Evolutionary conservation across 208 protist species (phyloP).

Genomic region (Zelonia costaricensis): DNA sequence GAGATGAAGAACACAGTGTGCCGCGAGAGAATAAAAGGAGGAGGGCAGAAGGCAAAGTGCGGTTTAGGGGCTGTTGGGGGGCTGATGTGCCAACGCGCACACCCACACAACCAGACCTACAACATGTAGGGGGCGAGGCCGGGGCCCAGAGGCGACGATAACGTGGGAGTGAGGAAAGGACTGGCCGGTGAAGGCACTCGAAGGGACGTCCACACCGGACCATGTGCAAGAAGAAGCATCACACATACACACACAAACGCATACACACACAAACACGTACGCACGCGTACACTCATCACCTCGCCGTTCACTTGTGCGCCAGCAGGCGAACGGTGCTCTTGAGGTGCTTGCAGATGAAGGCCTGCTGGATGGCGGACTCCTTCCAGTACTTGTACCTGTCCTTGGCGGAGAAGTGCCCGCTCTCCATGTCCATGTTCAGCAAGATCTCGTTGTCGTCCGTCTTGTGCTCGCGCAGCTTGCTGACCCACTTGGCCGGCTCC

Average conservation of each 20-base stretch:
- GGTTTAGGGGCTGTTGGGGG: no score
- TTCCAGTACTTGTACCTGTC: constrained; percentile 90
- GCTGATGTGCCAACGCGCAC: no score
- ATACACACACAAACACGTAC: not conserved
- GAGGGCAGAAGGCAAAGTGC: no score
- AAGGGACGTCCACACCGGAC: no score
- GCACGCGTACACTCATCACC: not conserved
- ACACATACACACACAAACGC: not conserved
- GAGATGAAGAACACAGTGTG: no score
- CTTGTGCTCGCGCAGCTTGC: constrained; percentile 81
- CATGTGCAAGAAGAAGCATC: no score
- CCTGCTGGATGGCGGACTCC: constrained; percentile 89
- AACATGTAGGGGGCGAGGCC: no score
- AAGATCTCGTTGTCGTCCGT: constrained; percentile 83
- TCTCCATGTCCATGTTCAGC: constrained; percentile 91
- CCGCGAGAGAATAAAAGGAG: no score
- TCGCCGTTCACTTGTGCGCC: constrained; percentile 37
- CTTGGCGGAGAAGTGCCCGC: constrained; percentile 89
- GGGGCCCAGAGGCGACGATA: no score
- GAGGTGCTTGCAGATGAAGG: constrained; percentile 89
- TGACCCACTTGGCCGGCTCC: constrained; percentile 91
- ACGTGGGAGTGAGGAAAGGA: no score
- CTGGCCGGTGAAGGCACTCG: no score
- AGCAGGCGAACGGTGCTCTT: constrained; percentile 59
- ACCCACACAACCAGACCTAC: no score